phyloP scores from a whole-genome alignment of 768 basidiomycete genomes.

The Phlegmacium glaucopus region DNA sequence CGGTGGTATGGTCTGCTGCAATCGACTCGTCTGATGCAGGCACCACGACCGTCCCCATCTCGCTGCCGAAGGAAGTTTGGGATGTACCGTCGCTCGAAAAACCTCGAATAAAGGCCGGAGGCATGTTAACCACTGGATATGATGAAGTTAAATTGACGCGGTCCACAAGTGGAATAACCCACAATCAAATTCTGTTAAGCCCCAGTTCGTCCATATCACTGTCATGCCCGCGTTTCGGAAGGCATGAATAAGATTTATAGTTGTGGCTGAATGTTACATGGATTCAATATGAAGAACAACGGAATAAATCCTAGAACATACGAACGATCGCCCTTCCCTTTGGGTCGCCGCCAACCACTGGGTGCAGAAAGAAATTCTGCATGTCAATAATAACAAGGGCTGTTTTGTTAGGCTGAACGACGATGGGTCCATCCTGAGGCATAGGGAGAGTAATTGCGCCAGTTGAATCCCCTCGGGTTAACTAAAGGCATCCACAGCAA shows the following conservation, averaged over 20 bases:
- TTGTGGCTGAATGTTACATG: constrained; percentile 16
- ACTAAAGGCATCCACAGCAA: too few relatives aligned
- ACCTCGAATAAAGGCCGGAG: constrained; percentile 26
- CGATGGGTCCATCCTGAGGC: constrained; percentile 21
- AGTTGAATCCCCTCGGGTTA: constrained; percentile 24
- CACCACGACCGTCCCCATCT: constrained; percentile 29
- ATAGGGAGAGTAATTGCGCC: constrained; percentile 24
- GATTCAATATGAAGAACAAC: neutral
- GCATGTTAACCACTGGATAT: constrained; percentile 24
- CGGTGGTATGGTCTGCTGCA: constrained; percentile 15
- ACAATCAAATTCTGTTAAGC: constrained; percentile 30
- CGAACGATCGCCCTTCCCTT: constrained; percentile 27
- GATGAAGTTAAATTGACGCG: neutral
- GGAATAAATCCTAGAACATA: constrained; percentile 10
- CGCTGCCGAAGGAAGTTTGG: constrained; percentile 26
- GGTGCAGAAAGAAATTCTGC: constrained; percentile 32
- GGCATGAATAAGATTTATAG: constrained; percentile 26
- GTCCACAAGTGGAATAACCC: constrained; percentile 2
- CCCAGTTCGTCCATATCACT: constrained; percentile 32
- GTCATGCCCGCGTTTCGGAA: constrained; percentile 28
- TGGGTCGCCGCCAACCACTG: constrained; percentile 26
- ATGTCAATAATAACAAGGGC: constrained; percentile 34
- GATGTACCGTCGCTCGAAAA: constrained; percentile 28
- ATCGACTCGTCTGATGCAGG: constrained; percentile 18
- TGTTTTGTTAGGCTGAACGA: constrained; percentile 26